Base-by-base conservation (phyloP, 2,329 filamentous ascomycete species). In the Sporothrix brunneoviolacea region DNA sequence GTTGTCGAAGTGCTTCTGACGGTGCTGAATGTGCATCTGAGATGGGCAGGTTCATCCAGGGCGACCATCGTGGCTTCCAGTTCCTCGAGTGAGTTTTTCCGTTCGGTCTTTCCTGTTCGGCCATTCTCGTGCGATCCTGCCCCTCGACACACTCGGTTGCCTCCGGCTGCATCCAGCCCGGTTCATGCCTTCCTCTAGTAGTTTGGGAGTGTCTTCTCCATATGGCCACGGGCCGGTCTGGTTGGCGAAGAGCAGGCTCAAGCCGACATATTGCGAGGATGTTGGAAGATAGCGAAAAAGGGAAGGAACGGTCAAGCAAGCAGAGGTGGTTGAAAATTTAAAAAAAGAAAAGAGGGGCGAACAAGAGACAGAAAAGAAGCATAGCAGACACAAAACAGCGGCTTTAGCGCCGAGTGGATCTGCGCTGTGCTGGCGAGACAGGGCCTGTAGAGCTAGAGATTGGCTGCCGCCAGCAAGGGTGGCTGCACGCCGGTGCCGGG, bases 361-460 rank as follows among this genome's bases (percentile, higher is more conserved):
- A 16, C 19, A 24, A 40, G 38, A 40, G 18, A 24, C 9, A 27
- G 10, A 36, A 36, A 36, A 36, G 9, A 39, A 8, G 22, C 27
- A 36, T n/a, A n/a, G n/a, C n/a, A n/a, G n/a, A n/a, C n/a, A n/a
- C n/a, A n/a, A n/a, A n/a, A n/a, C n/a, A n/a, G n/a, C 24, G 24
- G 22, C 24, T 19, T 54, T 56, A 55, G 55, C 56, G 56, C 56
- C 50, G 50, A 53, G 48, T 54, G 54, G 55, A 52, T 49, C 52
- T 47, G 44, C 51, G 33, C 37, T 53, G 51, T 54, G 55, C 46
- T 54, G 53, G 48, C 52, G 42, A 22, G 35, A 40, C 53, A 54
- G 52, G 56, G 52, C 45, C 36, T 37, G 47, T 57, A 33, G 46
- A 47, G 42, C 45, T 47, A 48, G 45, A 46, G 53, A 58, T 58